Evolutionary conservation across 306 rosid genomes (phyloP), one percentile per base, ranked within the genome.

Genomic region (Benincasa hispida): DNA sequence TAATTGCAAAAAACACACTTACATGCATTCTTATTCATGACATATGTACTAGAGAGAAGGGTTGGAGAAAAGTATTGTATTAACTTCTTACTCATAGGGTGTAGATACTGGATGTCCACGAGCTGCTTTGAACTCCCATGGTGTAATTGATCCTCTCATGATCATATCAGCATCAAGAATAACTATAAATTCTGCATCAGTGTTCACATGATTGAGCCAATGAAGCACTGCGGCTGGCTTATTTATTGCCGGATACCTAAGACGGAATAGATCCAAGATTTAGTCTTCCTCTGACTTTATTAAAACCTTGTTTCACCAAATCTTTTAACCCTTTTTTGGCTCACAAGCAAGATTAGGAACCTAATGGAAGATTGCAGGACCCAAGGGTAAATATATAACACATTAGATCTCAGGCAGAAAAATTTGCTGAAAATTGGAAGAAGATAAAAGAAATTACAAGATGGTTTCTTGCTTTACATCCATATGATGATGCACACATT

Each of bases 131-230:
- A 94, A 94, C 79, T 94, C 99, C 99, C 99, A 94, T 3, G 96
- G 97, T 30, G 97, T 94, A 65, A 94, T 90, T 57, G 99, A 88
- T 75, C 99, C 97, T 86, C 97, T 92, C 87, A 94, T 15, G 83
- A 94, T 89, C 99, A 94, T 94, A 82, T 94, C 99, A 62, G 99
- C 97, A 83, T 94, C 99, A 82, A 94, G 99, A 81, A 94, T 94
- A 54, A 94, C 99, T 78, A 94, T 88, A 81, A 81, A 94, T 83
- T 94, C 99, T 42, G 99, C 99, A 82, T 94, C 97, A 7, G 79
- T 83, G 76, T 81, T 79, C 61, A 74, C 97, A 81, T 94, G 99
- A 79, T 94, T 92, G 67, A 94, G 96, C 99, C 99, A 94, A 82
- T 94, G 99, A 89, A 94, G 96, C 69, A 94, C 97, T 6, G 93